phyloP scores from a whole-genome alignment of 805 yeast species.

The Yueomyces sinensis region DNA sequence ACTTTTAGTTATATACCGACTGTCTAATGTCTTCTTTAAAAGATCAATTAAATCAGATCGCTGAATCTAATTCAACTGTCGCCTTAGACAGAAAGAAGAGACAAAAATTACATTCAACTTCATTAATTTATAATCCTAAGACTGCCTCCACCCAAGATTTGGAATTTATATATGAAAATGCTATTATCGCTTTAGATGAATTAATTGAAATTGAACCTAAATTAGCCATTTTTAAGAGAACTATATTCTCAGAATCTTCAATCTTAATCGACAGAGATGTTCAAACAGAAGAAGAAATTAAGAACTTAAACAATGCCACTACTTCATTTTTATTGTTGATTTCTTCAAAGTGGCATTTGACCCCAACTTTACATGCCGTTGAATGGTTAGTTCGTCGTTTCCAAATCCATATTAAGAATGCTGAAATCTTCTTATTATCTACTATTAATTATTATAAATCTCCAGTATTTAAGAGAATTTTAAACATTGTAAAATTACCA shows the following conservation, averaged over 20 bases:
- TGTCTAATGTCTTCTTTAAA: conserved; percentile 51
- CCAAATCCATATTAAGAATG: conserved; percentile 67
- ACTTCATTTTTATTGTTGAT: conserved; percentile 59
- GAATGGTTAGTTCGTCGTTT: conserved; percentile 95
- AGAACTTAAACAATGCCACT: conserved; percentile 62
- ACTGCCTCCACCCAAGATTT: conserved; percentile 92
- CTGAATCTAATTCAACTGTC: conserved; percentile 49
- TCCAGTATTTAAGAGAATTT: conserved; percentile 60
- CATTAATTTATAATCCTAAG: conserved; percentile 73
- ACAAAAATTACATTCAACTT: conserved; percentile 77
- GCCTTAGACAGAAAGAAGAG: conserved; percentile 79
- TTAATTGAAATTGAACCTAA: conserved; percentile 61
- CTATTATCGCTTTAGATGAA: conserved; percentile 65
- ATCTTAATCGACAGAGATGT: conserved; percentile 69
- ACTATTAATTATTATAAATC: conserved; percentile 70
- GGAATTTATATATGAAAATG: conserved; percentile 60
- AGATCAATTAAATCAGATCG: conserved; percentile 65
- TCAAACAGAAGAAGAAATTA: conserved; percentile 65
- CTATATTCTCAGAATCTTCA: conserved; percentile 77
- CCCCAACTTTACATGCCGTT: conserved; percentile 66
- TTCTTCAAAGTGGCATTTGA: conserved; percentile 63
- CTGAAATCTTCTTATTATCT: conserved; percentile 59
- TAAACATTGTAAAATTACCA: conserved; percentile 71
- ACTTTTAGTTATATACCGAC: too few species aligned
- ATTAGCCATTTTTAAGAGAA: conserved; percentile 51